Conservation (phyloP, 148 eudicot species). For the Camellia sinensis region DNA sequence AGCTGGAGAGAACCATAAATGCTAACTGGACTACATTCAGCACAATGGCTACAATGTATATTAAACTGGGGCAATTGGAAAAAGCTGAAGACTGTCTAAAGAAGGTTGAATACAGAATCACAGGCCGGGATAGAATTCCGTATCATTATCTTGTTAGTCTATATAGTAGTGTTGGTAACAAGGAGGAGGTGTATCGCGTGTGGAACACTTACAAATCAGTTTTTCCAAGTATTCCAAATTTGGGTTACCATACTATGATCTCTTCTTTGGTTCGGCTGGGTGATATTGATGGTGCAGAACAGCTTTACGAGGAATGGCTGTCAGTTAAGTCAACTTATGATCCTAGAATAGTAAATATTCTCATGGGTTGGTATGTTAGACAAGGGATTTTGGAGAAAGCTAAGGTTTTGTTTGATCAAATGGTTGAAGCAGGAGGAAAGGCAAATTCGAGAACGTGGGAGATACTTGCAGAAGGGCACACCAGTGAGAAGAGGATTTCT, state of each 20-base stretch:
- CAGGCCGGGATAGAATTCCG: conserved; percentile 50
- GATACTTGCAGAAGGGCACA: conserved; percentile 58
- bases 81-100: conserved; percentile 66
- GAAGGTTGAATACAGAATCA: conserved; percentile 54
- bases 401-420: conserved; percentile 50
- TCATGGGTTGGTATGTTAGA: conserved; percentile 59
- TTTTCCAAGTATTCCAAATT: conserved; percentile 49
- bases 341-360: conserved; percentile 63
- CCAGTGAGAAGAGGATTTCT: conserved; percentile 41
- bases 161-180: conserved; percentile 64
- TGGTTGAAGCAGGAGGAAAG: conserved; percentile 56
- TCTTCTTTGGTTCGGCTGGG: conserved; percentile 62
- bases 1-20: conserved; percentile 36
- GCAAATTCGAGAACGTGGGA: conserved; percentile 72
- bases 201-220: conserved; percentile 65
- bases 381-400: conserved; percentile 59
- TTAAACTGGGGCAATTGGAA: conserved; percentile 45
- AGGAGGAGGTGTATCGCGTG: conserved; percentile 64
- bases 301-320: conserved; percentile 69
- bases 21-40: conserved; percentile 78
- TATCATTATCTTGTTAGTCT: conserved; percentile 74
- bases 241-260: conserved; percentile 66
- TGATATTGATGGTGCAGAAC: conserved; percentile 78
- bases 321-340: conserved; percentile 48
- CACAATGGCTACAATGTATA: conserved; percentile 71